A percentile compares a stretch with the other conserved stretches of the same genome.
Evolutionary conservation across 345 rosid species (phyloP).

Genomic region (Euphorbia lathyris): DNA sequence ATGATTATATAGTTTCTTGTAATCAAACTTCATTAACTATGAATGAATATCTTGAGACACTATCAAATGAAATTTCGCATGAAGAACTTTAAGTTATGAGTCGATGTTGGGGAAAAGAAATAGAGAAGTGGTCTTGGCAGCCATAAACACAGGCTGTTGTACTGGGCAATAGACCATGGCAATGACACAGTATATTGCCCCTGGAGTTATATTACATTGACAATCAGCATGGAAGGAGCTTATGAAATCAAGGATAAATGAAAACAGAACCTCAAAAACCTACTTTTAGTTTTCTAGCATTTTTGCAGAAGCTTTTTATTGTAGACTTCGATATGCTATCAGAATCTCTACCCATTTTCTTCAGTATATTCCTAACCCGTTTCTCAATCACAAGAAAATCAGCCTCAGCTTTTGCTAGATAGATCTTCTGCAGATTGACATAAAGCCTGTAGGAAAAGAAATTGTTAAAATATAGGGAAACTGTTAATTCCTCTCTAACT

Average conservation of each 20-base stretch:
- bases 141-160: background rate
- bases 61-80: background rate
- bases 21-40: background rate
- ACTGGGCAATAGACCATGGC: background rate
- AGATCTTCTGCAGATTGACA: slow-evolving; percentile 81
- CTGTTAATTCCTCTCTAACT: background rate
- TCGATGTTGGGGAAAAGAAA: background rate
- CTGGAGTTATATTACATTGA: background rate
- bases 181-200: background rate
- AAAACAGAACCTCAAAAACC: slow-evolving; percentile 23
- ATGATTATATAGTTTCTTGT: background rate
- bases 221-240: background rate
- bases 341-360: slow-evolving; percentile 73
- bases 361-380: slow-evolving; percentile 53
- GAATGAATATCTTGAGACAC: background rate
- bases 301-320: slow-evolving; percentile 77
- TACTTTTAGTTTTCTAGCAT: slow-evolving; percentile 87
- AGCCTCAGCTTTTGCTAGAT: slow-evolving; percentile 89
- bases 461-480: background rate
- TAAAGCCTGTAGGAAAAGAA: slow-evolving; percentile 58
- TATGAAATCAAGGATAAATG: background rate
- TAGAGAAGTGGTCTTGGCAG: background rate
- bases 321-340: slow-evolving; percentile 58
- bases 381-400: slow-evolving; percentile 75
- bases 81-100: background rate